Percentiles rank a stretch among this genome's conserved stretches.
phyloP scores from a whole-genome alignment of 2,329 filamentous ascomycete species.

The Ophiocordyceps robertsii region DNA sequence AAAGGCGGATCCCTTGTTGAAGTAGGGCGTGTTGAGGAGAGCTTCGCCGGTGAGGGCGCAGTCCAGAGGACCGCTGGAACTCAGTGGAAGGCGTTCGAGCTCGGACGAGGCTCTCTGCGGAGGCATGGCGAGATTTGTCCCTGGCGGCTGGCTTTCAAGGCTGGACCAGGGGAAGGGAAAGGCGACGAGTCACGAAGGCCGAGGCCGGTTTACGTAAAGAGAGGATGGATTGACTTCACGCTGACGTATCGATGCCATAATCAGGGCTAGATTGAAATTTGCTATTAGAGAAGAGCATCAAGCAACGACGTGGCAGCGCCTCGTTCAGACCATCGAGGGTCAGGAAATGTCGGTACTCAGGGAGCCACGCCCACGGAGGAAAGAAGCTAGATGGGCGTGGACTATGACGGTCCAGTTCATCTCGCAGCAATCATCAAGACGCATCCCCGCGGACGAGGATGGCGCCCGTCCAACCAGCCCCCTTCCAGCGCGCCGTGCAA shows the following conservation, averaged over 20 bases:
- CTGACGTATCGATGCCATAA: neutral
- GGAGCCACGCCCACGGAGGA: slow-evolving; percentile 37
- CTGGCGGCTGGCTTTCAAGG: too few species aligned
- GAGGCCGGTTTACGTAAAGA: neutral
- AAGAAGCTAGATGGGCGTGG: slow-evolving; percentile 25
- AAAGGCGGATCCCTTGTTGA: slow-evolving; percentile 80
- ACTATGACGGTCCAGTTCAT: slow-evolving; percentile 40
- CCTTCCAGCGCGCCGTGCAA: slow-evolving; percentile 20
- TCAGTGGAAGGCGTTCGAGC: slow-evolving; percentile 19
- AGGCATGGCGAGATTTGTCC: neutral
- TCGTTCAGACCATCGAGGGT: too few species aligned
- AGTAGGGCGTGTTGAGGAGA: slow-evolving; percentile 20
- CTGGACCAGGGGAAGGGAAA: too few species aligned
- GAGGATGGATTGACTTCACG: neutral
- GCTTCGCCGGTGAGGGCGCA: slow-evolving; percentile 21
- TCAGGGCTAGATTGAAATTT: neutral
- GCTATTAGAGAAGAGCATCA: neutral
- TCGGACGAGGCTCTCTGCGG: slow-evolving; percentile 7
- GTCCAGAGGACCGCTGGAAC: slow-evolving; percentile 20
- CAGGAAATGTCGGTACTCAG: slow-evolving; percentile 29
- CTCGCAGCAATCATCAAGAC: slow-evolving; percentile 22
- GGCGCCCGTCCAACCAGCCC: slow-evolving; percentile 17
- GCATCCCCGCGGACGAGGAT: neutral
- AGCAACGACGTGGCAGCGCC: too few species aligned
- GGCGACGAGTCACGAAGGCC: too few species aligned